Evolutionary conservation across 2,329 filamentous ascomycete species (phyloP), one percentile per base, ranked within the genome.

Genomic region (Pseudogymnoascus sp.): DNA sequence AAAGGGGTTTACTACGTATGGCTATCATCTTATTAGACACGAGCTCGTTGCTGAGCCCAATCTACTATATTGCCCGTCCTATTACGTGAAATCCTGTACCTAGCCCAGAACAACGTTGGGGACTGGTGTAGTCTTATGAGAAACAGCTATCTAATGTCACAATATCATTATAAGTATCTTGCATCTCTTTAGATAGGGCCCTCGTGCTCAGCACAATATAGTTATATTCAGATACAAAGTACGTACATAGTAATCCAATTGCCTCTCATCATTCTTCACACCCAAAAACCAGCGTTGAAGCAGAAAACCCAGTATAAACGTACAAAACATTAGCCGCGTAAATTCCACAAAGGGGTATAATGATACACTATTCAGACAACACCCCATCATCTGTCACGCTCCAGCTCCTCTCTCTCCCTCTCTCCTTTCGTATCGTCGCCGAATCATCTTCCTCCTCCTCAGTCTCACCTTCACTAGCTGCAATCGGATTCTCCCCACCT

Each of bases 341-440:
- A 40, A 19, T 38, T 36, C 23, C 33, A n/a, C 28, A 60, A 23
- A 60, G 11, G 33, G 31, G 36, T 38, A 40, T 40, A 60, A 60
- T 60, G 13, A 26, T 57, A 36, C 63, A 44, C 62, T 65, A 65
- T 13, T 65, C 64, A 31, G 64, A 65, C 62, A 50, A 9, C 50
- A 35, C 65, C 13, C 63, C 65, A 67, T 72, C 70, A 70, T 71
- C 69, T 9, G 69, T 71, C 23, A 69, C 67, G 64, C 69, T 71
- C 72, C 71, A 73, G 36, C 69, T 66, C 60, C 71, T 47, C 36
- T 61, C 44, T 9, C 53, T 28, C 17, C 64, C 17, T 28, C 53
- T 60, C 21, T 64, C 59, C 19, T 59, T 57, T 5, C 50, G 33
- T 31, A 31, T 40, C 8, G 62, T 63, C 6, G 35, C 26, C 40